Conservation (phyloP, 2,329 filamentous ascomycete genomes). For the Monosporascus sp. region DNA sequence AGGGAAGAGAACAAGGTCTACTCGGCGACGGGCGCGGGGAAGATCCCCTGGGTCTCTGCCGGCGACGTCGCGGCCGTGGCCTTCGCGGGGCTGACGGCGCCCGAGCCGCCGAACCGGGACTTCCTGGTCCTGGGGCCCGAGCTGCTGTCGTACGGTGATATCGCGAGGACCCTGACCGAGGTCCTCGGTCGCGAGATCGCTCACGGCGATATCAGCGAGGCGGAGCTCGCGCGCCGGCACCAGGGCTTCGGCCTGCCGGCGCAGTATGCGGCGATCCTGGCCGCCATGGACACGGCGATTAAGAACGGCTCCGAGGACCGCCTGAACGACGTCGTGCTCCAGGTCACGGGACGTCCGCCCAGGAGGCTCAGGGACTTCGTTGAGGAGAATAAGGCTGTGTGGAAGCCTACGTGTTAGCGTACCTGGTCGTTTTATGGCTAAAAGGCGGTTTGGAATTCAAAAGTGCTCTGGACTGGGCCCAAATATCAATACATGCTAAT, state of each 20-base stretch:
- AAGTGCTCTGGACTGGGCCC: too few relatives aligned
- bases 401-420: background rate
- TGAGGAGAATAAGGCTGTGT: constrained; percentile 11
- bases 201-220: constrained; percentile 27
- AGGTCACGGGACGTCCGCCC: constrained; percentile 28
- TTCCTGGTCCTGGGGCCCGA: constrained; percentile 31
- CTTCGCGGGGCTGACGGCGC: constrained; percentile 31
- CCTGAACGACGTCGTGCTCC: constrained; percentile 27
- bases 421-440: too few relatives aligned
- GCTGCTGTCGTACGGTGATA: constrained; percentile 29
- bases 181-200: constrained; percentile 27
- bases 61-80: constrained; percentile 42
- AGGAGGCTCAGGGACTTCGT: constrained; percentile 24
- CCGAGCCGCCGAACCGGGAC: constrained; percentile 35
- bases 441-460: too few relatives aligned
- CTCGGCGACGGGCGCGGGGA: constrained; percentile 37
- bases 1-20: constrained; percentile 34
- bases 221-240: constrained; percentile 20
- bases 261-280: constrained; percentile 27
- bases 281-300: constrained; percentile 27
- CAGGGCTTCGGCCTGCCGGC: constrained; percentile 22
- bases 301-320: constrained; percentile 30
- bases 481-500: too few relatives aligned
- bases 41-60: constrained; percentile 40
- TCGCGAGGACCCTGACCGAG: constrained; percentile 28